Base-by-base conservation (phyloP, 306 rosid species). In the Lotus japonicus region DNA sequence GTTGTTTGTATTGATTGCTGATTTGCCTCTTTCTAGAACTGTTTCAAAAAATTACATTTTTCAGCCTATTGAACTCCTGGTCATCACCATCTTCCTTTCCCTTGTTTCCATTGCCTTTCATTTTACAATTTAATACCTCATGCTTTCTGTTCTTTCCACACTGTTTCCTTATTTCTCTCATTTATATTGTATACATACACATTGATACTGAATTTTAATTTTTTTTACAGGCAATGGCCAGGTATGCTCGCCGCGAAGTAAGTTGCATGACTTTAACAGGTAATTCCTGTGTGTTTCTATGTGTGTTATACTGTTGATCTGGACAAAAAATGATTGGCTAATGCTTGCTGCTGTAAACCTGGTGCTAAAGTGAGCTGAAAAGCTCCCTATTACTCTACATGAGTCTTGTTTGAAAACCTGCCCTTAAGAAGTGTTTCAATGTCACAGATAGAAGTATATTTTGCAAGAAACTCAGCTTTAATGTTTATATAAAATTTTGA, bases 231-330 rank as follows among this genome's bases (percentile, higher is more conserved):
- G 97, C 97, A 13, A 68, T 94, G 92, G 88, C 95, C 46, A 86
- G 97, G 77, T 94, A 94, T 74, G 84, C 84, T 77, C 89, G 84
- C 14, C 86, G 85, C 33, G 92, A 88, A 94, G 86, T 72, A 77
- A 77, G 83, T 75, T 94, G 97, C 75, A 73, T 94, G 80, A 88
- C 96, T 41, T 81, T 90, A 72, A 90, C 98, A 66, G 97, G 98
- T 88, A 82, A 57, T 13, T 53, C 51, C 71, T 52, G 43, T 48
- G 2, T 58, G 53, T 63, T 52, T 77, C 35, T 58, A 2, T 15
- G 6, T 67, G 8, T 17, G 17, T 49, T 44, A 35, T 54, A 23
- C 13, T 41, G 17, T 62, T 17, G 39, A 57, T 64, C 64, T 70
- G 23, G 62, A 5, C n/a, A 17, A 52, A 44, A 69, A 68, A 36